A percentile compares a stretch with the other conserved stretches of the same genome.
Evolutionary conservation across 2,329 filamentous ascomycete genomes (phyloP).

Genomic region (Cercospora citrullina): DNA sequence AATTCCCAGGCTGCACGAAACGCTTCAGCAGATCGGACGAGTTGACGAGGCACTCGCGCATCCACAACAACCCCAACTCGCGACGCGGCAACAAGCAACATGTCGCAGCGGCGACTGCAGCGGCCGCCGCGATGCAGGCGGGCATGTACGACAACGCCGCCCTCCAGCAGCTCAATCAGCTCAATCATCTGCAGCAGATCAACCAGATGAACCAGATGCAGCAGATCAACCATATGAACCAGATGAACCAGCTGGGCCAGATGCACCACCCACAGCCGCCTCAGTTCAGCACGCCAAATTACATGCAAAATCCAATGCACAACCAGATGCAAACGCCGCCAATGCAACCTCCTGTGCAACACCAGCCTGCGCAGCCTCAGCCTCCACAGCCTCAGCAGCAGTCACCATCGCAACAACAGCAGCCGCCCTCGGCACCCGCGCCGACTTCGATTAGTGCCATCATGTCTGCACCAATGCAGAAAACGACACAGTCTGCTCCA

Average conservation of each 20-base stretch:
- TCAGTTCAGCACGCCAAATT: conserved; percentile 14
- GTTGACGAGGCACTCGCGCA: conserved; percentile 92
- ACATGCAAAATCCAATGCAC: conserved; percentile 8
- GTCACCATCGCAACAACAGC: conserved; percentile 20
- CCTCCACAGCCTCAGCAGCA: conserved; percentile 16
- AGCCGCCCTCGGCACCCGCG: conserved; percentile 12
- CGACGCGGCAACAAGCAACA: conserved; percentile 84
- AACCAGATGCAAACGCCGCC: conserved; percentile 11
- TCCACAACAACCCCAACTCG: conserved; percentile 99
- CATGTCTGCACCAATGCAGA: conserved; percentile 48
- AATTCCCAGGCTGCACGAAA: conserved; percentile 93
- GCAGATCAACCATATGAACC: conserved; percentile 30
- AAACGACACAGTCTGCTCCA: conserved; percentile 83
- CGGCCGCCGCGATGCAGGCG: conserved; percentile 53
- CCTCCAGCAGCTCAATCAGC: conserved; percentile 50
- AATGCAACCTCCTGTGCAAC: conserved; percentile 17
- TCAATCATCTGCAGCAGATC: conserved; percentile 71
- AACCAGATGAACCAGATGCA: conserved; percentile 68
- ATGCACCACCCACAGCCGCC: conserved; percentile 25
- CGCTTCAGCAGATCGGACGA: conserved; percentile 96
- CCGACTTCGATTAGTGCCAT: conserved; percentile 16
- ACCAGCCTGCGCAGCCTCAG: conserved; percentile 16
- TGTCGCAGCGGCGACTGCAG: conserved; percentile 59
- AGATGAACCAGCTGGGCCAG: conserved; percentile 28
- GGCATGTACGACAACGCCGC: conserved; percentile 54